Evolutionary conservation across 805 yeast genomes (phyloP).

Genomic region (Cyberlindnera suaveolens): DNA sequence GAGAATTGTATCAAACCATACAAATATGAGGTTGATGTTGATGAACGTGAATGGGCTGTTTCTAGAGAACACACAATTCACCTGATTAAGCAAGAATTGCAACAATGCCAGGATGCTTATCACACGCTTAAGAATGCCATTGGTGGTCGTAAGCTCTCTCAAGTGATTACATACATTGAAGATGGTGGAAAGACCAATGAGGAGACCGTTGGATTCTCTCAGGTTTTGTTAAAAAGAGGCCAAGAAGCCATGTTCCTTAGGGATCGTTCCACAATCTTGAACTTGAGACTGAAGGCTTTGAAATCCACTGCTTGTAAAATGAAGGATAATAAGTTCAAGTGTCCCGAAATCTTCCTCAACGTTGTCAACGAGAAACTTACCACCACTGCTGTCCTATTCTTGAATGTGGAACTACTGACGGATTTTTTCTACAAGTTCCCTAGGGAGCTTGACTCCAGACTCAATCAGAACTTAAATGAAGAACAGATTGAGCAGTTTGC

Average conservation of each 20-base stretch:
- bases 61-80: conserved; percentile 74
- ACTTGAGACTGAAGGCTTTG: conserved; percentile 70
- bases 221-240: conserved; percentile 69
- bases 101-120: conserved; percentile 69
- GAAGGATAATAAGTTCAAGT: conserved; percentile 77
- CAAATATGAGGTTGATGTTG: conserved; percentile 94
- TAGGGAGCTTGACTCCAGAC: conserved; percentile 75
- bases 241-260: conserved; percentile 74
- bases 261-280: conserved; percentile 63
- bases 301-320: conserved; percentile 69
- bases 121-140: conserved; percentile 55
- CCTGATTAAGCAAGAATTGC: conserved; percentile 75
- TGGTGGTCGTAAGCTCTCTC: conserved; percentile 79
- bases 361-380: conserved; percentile 90
- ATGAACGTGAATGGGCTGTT: conserved; percentile 86
- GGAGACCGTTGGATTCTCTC: conserved; percentile 82
- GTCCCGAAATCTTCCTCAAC: conserved; percentile 92
- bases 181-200: conserved; percentile 34
- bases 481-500: conserved; percentile 88
- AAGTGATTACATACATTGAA: conserved; percentile 69
- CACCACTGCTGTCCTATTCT: conserved; percentile 84
- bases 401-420: conserved; percentile 88
- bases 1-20: conserved; percentile 98
- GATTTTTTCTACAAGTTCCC: conserved; percentile 97
- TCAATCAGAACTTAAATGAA: conserved; percentile 54